Conservation (phyloP, 2,329 filamentous ascomycete species). For the Furcasterigmium furcatum region DNA sequence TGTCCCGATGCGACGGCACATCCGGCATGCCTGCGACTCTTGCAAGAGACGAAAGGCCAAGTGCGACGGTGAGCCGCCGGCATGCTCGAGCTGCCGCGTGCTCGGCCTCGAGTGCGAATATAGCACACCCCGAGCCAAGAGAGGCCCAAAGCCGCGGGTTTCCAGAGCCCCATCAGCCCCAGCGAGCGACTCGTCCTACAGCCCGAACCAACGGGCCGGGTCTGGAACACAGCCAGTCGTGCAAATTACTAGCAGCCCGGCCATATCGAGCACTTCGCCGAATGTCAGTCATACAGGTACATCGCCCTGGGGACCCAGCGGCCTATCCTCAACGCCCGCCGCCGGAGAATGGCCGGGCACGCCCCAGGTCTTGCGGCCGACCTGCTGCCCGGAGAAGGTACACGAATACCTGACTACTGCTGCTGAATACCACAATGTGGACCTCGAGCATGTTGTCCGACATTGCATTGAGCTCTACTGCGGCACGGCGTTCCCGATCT, state of each 20-base stretch:
- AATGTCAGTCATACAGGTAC: neutral
- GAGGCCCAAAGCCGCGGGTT: neutral
- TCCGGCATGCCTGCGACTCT: slow-evolving; percentile 6
- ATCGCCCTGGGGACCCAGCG: neutral
- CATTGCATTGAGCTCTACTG: neutral
- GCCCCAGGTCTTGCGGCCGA: neutral
- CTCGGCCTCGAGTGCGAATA: neutral
- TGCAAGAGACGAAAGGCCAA: slow-evolving; percentile 10
- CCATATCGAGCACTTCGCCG: too few relatives aligned
- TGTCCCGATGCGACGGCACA: neutral
- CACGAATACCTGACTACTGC: neutral
- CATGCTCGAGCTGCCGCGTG: slow-evolving; percentile 1
- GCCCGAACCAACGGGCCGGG: too few relatives aligned
- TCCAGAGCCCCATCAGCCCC: neutral
- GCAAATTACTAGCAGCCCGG: too few relatives aligned
- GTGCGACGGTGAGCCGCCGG: slow-evolving; percentile 1
- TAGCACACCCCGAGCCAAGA: neutral
- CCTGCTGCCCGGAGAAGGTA: neutral
- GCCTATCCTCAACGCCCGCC: neutral
- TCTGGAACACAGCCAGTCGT: too few relatives aligned
- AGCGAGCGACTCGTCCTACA: neutral
- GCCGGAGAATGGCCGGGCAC: neutral
- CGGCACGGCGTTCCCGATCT: neutral
- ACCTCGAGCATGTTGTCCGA: neutral
- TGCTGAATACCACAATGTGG: neutral